Evolutionary conservation across 148 eudicot genomes (phyloP).

Genomic region (Rhododendron griersonianum): DNA sequence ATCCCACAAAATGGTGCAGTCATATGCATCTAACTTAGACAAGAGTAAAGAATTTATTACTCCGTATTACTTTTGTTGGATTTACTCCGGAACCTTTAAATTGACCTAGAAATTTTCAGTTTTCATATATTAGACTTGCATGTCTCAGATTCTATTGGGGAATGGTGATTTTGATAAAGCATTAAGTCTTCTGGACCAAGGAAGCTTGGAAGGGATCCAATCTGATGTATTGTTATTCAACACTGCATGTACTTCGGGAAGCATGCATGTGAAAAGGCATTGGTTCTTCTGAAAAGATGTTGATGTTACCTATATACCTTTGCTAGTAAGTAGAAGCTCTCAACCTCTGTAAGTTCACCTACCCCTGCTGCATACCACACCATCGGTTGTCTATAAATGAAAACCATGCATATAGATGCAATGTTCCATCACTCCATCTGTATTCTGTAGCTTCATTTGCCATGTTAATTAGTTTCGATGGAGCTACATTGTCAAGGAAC

Average conservation of each 20-base stretch:
- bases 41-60: neutral
- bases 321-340: neutral
- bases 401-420: neutral
- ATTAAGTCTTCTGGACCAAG: conserved; percentile 54
- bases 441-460: neutral
- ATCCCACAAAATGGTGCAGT: neutral
- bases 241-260: conserved; percentile 2
- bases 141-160: conserved; percentile 51
- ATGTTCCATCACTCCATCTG: neutral
- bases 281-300: neutral
- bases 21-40: neutral
- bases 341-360: neutral
- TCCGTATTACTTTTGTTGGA: neutral
- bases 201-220: conserved; percentile 45
- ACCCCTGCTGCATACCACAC: neutral
- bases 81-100: neutral
- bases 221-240: conserved; percentile 50
- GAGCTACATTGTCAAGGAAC: neutral
- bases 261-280: conserved; percentile 62
- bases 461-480: neutral
- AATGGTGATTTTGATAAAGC: conserved; percentile 58
- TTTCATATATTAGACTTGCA: conserved; percentile 8
- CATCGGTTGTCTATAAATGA: neutral
- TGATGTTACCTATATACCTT: neutral
- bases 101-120: conserved; percentile 20